Base-by-base conservation (phyloP, 2,329 filamentous ascomycete species). In the Alternaria alternata region DNA sequence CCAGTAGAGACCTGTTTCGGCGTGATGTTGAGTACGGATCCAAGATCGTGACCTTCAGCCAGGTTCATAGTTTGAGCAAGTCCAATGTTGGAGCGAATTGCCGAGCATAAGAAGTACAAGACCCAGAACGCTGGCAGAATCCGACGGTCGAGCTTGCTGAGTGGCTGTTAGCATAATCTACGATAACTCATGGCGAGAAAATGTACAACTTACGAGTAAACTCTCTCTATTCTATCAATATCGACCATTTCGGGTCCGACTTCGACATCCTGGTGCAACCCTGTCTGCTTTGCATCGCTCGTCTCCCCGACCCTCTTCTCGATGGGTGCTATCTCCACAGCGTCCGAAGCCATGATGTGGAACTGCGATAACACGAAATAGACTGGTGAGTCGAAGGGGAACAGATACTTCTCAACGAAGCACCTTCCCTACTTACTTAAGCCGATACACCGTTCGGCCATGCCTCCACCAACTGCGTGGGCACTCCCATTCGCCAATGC, bases 21-120 rank as follows among this genome's bases (percentile, higher is more conserved):
- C 0, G 87, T 88, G 65, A 96, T 81, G 61, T 88, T 75, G 51
- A 97, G 85, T 38, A 90, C 85, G 2, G 87, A 86, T 67, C 86
- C 86, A n/a, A 97, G 87, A 74, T 95, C 90, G 75, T 97, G 92
- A 34, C 86, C 85, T 42, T 85, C 80, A 18, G 85, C 80, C 30
- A 76, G 80, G 80, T 97, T 97, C 93, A 97, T 97, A 1, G 93
- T 97, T 81, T 97, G 92, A n/a, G 93, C 91, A 68, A 97, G 88
- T 63, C 93, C 93, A 66, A 97, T 92, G 79, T 96, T 97, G 71
- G 92, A 95, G 53, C 93, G 89, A 72, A 97, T 95, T 62, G 92
- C 93, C 0, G 93, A 95, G 83, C 92, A 95, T 65, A 97, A 86
- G 75, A 97, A 97, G 81, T 97, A 97, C 16, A 97, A 85, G 16